Base-by-base conservation (phyloP, 371 early-diverging fungal species). In the Rhizomucor pusillus region DNA sequence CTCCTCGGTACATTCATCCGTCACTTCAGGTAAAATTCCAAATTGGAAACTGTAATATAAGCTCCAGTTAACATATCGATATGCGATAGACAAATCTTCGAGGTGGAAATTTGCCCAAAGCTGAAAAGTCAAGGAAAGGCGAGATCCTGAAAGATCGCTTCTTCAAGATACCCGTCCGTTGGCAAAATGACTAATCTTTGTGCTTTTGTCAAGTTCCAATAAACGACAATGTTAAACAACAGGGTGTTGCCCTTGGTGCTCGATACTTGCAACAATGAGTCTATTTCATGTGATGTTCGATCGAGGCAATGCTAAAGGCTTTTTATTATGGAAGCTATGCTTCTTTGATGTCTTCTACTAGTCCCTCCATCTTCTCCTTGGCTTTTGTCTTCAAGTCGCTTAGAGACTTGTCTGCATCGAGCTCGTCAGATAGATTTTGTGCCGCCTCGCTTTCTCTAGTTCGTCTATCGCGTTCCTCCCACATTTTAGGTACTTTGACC, bases 401-500 rank as follows among this genome's bases (percentile, higher is more conserved):
- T 25, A 52, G 18, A 11, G 29, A 40, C 23, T 23, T 16, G 7
- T 18, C n/a, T 10, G 35, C 39, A 52, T 50, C 29, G 22, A 49
- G 35, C 37, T 59, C 53, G 41, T 50, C 50, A 29, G 51, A 52
- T 19, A 53, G 20, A 46, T 63, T 49, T 23, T 67, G 62, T n/a
- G n/a, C n/a, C n/a, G n/a, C n/a, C n/a, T 53, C 61, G 51, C 3
- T 40, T 40, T 10, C 14, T 39, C 52, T 61, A 44, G 58, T 47
- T 43, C 36, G 44, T 44, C 44, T 56, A 35, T 61, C 62, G 13
- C 56, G 43, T 44, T 58, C 59, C 35, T 66, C 64, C 74, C 74
- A 77, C 59, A 77, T 66, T 41, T 69, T 71, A 1, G 78, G 78
- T 4, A 78, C 73, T 45, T 72, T 72, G 43, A 78, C 65, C 56